A percentile compares a stretch with the other conserved stretches of the same genome.
Conservation (phyloP, 2,329 filamentous ascomycete species). For the Lachnellula suecica region DNA sequence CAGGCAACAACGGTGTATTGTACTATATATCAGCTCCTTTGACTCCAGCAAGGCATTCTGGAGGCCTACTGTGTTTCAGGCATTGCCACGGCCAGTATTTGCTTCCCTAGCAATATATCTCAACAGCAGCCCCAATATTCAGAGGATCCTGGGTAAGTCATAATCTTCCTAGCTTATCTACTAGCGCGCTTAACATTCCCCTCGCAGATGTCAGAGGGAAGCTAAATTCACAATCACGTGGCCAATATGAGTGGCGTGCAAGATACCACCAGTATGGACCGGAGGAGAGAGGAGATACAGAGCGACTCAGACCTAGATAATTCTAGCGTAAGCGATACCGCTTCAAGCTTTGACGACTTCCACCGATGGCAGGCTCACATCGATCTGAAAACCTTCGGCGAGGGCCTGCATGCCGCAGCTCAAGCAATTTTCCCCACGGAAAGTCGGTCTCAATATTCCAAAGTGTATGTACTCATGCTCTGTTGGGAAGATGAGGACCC, state of each 20-base stretch:
- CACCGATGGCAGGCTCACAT: constrained; percentile 20
- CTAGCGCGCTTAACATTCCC: no score
- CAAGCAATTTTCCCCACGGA: constrained; percentile 21
- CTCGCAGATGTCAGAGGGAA: no score
- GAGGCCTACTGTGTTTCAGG: background rate
- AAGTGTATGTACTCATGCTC: constrained; percentile 24
- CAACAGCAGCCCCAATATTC: background rate
- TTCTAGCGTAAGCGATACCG: background rate
- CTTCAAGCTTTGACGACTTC: constrained; percentile 12
- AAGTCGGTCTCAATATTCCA: constrained; percentile 14
- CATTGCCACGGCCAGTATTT: no score
- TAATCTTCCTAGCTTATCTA: no score
- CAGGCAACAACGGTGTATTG: background rate
- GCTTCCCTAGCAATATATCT: background rate
- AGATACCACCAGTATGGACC: background rate
- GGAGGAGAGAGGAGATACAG: constrained; percentile 7
- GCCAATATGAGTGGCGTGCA: background rate
- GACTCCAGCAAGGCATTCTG: background rate
- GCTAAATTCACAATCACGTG: constrained; percentile 1
- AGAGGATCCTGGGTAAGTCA: background rate
- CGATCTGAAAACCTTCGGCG: constrained; percentile 20
- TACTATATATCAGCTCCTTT: background rate
- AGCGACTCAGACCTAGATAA: constrained; percentile 2
- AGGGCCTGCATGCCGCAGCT: constrained; percentile 20
- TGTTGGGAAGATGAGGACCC: constrained; percentile 20